Base-by-base conservation (phyloP, 331 rosid genomes). In the Saraca asoca region DNA sequence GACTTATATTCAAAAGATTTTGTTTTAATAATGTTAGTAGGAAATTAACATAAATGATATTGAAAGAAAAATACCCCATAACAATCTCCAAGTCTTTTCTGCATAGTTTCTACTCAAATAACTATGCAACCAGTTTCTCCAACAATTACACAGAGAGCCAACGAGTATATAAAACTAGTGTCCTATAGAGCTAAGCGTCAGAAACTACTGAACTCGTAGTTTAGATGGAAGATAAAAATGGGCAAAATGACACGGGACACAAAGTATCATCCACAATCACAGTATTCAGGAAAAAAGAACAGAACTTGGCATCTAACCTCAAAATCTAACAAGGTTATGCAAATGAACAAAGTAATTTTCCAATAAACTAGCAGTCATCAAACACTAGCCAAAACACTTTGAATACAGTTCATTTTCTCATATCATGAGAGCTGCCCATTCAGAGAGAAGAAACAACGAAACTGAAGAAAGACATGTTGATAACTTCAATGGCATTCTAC, bases 401-500 rank as follows among this genome's bases (percentile, higher is more conserved):
- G 75, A 81, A 76, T 68, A 85, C 81, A 74, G 56, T 55, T 50
- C 51, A 60, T 61, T 76, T 81, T 82, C 59, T 72, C 58, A 45
- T 45, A 85, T 73, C 78, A 69, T 65, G 71, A 69, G 75, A 79
- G 50, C 73, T 68, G 83, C 65, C 52, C 89, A 56, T 43, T 59
- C 69, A 68, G 64, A 65, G 53, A 73, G 20, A 63, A 77, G 66
- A 48, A 56, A 43, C 43, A 68, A 71, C 29, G 75, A 66, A 76
- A 76, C 78, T 35, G 74, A 59, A 76, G 70, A 58, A 66, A 61
- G 75, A 62, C 72, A 60, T 72, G 75, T 20, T 58, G 64, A 31
- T 74, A 75, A 75, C 73, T 63, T 72, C 79, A 69, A 80, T 69
- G 78, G 73, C 80, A 82, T 78, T 59, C 80, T 66, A 83, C 76